These are phyloP conservation scores for Keqinozyma sinolaborantium DNA, from an alignment of 1,139 yeast species.

Conservation along the genomic window DNA sequence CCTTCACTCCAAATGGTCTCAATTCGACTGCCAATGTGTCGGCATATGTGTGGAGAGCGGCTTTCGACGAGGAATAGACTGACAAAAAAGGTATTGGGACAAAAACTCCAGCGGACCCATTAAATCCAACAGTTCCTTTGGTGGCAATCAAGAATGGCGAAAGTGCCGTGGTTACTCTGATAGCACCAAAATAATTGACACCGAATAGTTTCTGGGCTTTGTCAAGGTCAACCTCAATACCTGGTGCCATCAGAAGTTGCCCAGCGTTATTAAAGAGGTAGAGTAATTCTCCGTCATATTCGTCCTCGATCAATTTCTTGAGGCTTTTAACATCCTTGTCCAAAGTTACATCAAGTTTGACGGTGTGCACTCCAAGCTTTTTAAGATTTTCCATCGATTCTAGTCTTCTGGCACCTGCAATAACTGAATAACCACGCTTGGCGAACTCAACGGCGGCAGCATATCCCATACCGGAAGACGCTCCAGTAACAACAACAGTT, in stretches of 20 bases:
- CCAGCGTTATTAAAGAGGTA: constrained; percentile 55
- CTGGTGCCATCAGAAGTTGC: constrained; percentile 57
- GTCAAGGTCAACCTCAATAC: constrained; percentile 54
- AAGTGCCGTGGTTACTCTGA: constrained; percentile 54
- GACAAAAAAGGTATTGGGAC: constrained; percentile 62
- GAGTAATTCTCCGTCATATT: constrained; percentile 42
- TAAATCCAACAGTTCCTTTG: constrained; percentile 62
- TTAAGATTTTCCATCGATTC: constrained; percentile 49
- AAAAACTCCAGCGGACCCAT: constrained; percentile 63
- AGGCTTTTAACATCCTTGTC: constrained; percentile 1
- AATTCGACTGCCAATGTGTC: constrained; percentile 54
- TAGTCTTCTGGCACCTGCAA: constrained; percentile 62
- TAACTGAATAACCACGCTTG: constrained; percentile 21
- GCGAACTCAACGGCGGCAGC: constrained; percentile 19
- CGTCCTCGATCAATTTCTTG: constrained; percentile 1
- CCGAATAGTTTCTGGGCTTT: constrained; percentile 46
- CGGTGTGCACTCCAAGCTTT: constrained; percentile 7
- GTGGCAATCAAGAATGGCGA: constrained; percentile 51
- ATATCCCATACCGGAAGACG: constrained; percentile 30
- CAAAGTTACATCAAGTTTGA: constrained; percentile 2
- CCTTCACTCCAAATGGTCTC: constrained; percentile 65
- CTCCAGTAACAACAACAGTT: constrained; percentile 27
- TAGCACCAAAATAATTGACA: constrained; percentile 62
- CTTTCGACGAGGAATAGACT: constrained; percentile 60
- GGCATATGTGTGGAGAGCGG: constrained; percentile 64